Evolutionary conservation across 192 early-diverging fungal genomes (phyloP).

Genomic region (Backusella sp.): DNA sequence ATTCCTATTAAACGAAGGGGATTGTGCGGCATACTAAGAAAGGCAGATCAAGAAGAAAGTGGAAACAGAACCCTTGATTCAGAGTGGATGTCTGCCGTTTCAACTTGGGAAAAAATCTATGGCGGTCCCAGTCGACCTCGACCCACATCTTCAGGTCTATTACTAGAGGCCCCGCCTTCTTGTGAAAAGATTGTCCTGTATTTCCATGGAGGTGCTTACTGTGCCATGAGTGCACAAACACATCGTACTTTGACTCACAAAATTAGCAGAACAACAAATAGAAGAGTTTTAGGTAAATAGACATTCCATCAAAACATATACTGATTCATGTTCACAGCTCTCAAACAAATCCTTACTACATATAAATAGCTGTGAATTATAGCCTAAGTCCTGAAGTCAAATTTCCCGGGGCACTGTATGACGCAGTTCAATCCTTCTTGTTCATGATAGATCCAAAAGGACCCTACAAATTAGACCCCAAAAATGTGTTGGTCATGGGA

Average conservation of each 20-base stretch:
- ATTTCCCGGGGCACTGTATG: constrained; percentile 62
- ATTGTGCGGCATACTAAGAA: constrained; percentile 22
- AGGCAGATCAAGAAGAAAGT: constrained; percentile 16
- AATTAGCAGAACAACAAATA: constrained; percentile 25
- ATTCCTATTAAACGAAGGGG: background rate
- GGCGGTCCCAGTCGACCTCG: background rate
- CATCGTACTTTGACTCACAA: constrained; percentile 24
- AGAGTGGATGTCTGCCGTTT: constrained; percentile 26
- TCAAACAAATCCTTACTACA: background rate
- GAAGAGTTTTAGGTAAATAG: constrained; percentile 24
- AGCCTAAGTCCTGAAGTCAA: constrained; percentile 15
- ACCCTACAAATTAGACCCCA: constrained; percentile 49
- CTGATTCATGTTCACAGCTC: background rate
- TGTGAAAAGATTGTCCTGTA: constrained; percentile 28
- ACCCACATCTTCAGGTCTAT: background rate
- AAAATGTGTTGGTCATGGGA: constrained; percentile 62
- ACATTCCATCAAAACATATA: background rate
- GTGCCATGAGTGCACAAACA: constrained; percentile 34
- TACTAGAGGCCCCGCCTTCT: background rate
- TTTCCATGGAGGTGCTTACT: constrained; percentile 31
- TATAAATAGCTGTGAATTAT: constrained; percentile 19
- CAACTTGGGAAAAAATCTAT: constrained; percentile 8
- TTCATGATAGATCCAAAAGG: constrained; percentile 45
- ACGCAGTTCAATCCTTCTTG: constrained; percentile 54
- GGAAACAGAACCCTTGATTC: constrained; percentile 1